These are phyloP conservation scores for Phaeotremella skinneri DNA, from an alignment of 768 basidiomycete species.

Conservation along the genomic window DNA sequence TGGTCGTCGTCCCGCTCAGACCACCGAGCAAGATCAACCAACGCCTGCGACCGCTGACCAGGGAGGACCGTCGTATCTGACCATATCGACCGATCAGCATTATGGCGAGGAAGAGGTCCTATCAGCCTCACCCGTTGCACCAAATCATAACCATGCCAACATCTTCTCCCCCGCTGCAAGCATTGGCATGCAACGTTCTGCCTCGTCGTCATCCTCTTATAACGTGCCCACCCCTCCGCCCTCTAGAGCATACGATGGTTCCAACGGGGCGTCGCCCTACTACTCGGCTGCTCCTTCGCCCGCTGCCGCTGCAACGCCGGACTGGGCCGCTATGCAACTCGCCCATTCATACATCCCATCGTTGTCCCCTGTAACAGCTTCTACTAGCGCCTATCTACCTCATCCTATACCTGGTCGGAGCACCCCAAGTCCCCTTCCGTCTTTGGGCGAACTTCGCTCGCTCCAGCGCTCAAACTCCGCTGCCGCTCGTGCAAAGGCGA, in stretches of 20 bases:
- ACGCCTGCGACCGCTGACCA: background rate
- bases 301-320: slow-evolving; percentile 11
- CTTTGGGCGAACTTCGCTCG: slow-evolving; percentile 70
- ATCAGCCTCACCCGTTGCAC: slow-evolving; percentile 35
- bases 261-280: background rate
- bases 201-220: slow-evolving; percentile 31
- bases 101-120: slow-evolving; percentile 33
- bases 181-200: slow-evolving; percentile 29
- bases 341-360: slow-evolving; percentile 40
- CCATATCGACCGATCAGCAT: background rate
- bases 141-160: slow-evolving; percentile 17
- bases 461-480: slow-evolving; percentile 88
- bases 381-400: slow-evolving; percentile 17
- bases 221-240: slow-evolving; percentile 25
- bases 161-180: slow-evolving; percentile 15
- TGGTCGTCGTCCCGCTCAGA: slow-evolving; percentile 65
- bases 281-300: slow-evolving; percentile 17
- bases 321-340: slow-evolving; percentile 42
- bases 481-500: slow-evolving; percentile 71
- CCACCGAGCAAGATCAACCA: background rate
- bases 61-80: slow-evolving; percentile 1
- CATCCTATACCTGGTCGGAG: slow-evolving; percentile 52
- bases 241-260: slow-evolving; percentile 6
- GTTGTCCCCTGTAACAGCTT: slow-evolving; percentile 28
- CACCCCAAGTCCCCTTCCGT: slow-evolving; percentile 65